A percentile compares a stretch with the other conserved stretches of the same genome.
Conservation (phyloP, 2,329 filamentous ascomycete species). For the Alternaria dauci region DNA sequence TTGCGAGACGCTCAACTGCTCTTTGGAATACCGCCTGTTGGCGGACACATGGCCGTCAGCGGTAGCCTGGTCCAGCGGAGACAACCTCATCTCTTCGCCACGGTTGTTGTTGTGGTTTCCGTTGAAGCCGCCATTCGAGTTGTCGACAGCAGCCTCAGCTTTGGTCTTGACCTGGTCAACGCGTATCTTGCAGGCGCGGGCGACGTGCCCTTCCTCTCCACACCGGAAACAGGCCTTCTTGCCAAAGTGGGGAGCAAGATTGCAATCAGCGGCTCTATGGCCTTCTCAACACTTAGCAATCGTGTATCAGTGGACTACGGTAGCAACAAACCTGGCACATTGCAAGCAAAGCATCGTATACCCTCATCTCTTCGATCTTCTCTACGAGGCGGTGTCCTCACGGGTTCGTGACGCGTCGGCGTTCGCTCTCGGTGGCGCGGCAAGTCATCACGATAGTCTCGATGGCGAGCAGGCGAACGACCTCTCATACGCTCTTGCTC, state of each 20-base stretch:
- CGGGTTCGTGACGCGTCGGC: not conserved
- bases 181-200: not conserved
- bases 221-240: not conserved
- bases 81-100: not conserved
- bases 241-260: not conserved
- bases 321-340: not conserved
- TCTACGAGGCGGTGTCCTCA: not conserved
- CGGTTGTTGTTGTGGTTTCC: not conserved
- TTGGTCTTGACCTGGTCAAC: not conserved
- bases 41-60: not conserved
- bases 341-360: not conserved
- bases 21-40: not conserved
- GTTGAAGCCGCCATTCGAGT: not conserved
- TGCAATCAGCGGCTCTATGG: not conserved
- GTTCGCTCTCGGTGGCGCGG: not conserved
- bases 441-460: not conserved
- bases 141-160: not conserved
- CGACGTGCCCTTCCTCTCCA: not conserved
- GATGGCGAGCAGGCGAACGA: constrained; percentile 5
- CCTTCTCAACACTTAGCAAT: not conserved
- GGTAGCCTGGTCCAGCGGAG: not conserved
- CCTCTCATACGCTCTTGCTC: not conserved
- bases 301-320: too few relatives aligned
- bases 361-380: not conserved
- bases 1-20: not conserved